Conservation (phyloP, 2,329 filamentous ascomycete genomes). For the Ophiosphaerella herpotricha region DNA sequence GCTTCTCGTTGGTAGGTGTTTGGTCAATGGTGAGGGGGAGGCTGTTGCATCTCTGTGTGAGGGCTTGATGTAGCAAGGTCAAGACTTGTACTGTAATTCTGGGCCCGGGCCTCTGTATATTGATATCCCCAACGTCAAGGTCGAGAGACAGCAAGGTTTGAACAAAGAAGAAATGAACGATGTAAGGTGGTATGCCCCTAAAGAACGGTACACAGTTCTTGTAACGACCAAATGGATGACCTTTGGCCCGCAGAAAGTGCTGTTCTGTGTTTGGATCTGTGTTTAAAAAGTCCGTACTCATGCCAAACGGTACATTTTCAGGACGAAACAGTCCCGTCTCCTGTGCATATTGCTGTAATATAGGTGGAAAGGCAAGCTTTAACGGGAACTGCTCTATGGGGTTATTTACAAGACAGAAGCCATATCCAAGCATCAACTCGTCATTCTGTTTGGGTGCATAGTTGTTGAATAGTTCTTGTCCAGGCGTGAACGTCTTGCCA, state of each 20-base stretch:
- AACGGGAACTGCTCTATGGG: conserved; percentile 53
- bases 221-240: conserved; percentile 42
- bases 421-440: conserved; percentile 58
- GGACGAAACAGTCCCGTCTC: conserved; percentile 19
- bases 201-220: conserved; percentile 33
- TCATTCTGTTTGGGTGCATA: conserved; percentile 60
- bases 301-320: conserved; percentile 31
- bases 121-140: conserved; percentile 14
- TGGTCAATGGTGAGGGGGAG: conserved; percentile 16
- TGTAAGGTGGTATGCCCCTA: conserved; percentile 40
- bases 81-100: conserved; percentile 31
- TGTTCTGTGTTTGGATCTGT: conserved; percentile 34
- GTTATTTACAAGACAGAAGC: conserved; percentile 55
- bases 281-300: conserved; percentile 25
- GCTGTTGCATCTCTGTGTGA: conserved; percentile 23
- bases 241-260: conserved; percentile 38
- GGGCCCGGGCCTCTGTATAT: conserved; percentile 15
- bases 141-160: conserved; percentile 28
- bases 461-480: conserved; percentile 57
- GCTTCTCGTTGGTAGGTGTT: conserved; percentile 40
- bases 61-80: conserved; percentile 25
- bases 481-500: conserved; percentile 37
- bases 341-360: conserved; percentile 29
- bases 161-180: conserved; percentile 40
- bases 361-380: conserved; percentile 47